A percentile compares a stretch with the other conserved stretches of the same genome.
Conservation (phyloP, 129 eudicot genomes). For the Flaveria robusta region DNA sequence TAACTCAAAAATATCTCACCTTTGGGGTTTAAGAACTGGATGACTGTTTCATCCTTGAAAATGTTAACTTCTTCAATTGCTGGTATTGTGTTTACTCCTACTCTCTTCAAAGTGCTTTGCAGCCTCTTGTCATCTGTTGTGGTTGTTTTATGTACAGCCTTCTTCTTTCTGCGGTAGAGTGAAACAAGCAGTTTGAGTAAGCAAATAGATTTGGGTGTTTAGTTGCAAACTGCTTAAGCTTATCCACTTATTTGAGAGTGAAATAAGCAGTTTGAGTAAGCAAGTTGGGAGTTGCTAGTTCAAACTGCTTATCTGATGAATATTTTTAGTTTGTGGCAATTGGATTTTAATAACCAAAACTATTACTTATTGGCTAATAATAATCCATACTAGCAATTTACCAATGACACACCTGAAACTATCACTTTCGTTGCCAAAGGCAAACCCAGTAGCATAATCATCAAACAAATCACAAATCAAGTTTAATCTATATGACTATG, state of each 20-base stretch:
- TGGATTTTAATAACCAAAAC: no score
- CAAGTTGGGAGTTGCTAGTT: not conserved
- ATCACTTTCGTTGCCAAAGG: no score
- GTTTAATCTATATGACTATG: no score
- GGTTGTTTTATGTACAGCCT: conserved; percentile 81
- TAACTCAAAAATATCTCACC: conserved; percentile 30
- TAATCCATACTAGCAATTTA: no score
- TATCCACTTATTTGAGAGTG: not conserved
- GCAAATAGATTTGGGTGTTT: not conserved
- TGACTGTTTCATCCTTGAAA: conserved; percentile 74
- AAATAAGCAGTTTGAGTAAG: not conserved
- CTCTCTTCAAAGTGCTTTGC: conserved; percentile 76
- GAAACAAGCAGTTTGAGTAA: no score
- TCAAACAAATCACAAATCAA: no score
- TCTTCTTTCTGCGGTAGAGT: conserved; percentile 70
- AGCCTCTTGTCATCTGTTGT: conserved; percentile 82
- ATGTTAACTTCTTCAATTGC: conserved; percentile 87
- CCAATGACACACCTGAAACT: no score
- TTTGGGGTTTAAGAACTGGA: conserved; percentile 78
- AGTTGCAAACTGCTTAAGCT: not conserved
- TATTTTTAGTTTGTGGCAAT: no score
- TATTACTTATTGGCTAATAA: no score
- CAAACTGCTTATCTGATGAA: not conserved
- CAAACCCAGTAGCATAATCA: no score
- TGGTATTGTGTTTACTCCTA: conserved; percentile 71